phyloP scores from a whole-genome alignment of 202 grass and related monocot genomes.

The Cymbopogon flexuosus region DNA sequence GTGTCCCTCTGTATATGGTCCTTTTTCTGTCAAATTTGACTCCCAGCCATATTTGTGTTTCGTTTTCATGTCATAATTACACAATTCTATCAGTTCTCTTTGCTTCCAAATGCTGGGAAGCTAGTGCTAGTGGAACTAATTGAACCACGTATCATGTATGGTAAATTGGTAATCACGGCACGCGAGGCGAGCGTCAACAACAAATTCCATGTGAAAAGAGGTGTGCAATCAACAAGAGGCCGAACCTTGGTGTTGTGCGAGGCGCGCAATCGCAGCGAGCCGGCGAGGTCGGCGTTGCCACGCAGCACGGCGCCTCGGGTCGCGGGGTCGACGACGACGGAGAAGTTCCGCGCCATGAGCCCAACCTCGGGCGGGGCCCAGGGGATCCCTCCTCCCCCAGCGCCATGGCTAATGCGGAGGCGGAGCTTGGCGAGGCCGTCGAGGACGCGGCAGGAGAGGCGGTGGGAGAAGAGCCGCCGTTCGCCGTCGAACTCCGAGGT shows the following conservation, averaged over 20 bases:
- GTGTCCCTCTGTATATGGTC: neutral
- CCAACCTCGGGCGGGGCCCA: constrained; percentile 43
- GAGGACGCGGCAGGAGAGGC: constrained; percentile 74
- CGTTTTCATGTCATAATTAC: neutral
- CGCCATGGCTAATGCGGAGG: constrained; percentile 54
- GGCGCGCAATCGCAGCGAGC: constrained; percentile 51
- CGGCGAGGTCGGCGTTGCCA: constrained; percentile 44
- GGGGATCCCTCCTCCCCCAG: constrained; percentile 8
- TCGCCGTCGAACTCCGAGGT: constrained; percentile 89
- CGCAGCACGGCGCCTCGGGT: constrained; percentile 58
- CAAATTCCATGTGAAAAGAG: neutral
- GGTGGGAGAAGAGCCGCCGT: constrained; percentile 57
- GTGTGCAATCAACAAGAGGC: neutral
- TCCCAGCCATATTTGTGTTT: neutral
- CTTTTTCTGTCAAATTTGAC: neutral
- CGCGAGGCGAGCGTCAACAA: neutral
- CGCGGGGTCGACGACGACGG: constrained; percentile 58
- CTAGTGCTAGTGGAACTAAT: neutral
- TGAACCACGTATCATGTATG: neutral
- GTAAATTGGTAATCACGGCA: neutral
- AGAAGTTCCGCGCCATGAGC: constrained; percentile 65
- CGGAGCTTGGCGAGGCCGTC: constrained; percentile 82
- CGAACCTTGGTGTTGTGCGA: constrained; percentile 65
- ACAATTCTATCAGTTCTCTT: neutral
- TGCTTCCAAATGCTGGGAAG: neutral